Conservation (phyloP, 805 yeast species). For the Sungouiozyma ichnusensis region DNA sequence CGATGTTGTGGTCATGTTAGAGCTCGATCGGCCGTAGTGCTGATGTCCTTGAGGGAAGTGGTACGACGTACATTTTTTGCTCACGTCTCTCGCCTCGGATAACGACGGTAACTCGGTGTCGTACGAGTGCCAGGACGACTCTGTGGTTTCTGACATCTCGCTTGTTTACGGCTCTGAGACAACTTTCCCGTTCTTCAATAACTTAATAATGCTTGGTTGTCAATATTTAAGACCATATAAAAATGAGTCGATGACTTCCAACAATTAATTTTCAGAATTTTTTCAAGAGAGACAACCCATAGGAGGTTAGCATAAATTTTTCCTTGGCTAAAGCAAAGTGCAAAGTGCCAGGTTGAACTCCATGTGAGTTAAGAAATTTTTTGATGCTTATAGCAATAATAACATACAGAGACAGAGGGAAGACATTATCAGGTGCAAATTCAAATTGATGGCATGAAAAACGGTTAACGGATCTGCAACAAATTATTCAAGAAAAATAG, state of each 20-base stretch:
- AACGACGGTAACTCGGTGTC: not conserved
- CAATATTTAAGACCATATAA: too few relatives aligned
- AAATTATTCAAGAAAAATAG: not conserved
- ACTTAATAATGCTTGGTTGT: too few relatives aligned
- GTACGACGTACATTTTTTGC: too few relatives aligned
- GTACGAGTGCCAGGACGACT: not conserved
- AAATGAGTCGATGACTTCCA: too few relatives aligned
- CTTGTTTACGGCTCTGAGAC: too few relatives aligned
- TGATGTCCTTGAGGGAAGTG: constrained; percentile 6
- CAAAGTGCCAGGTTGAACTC: not conserved
- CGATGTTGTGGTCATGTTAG: constrained; percentile 2
- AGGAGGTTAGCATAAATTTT: too few relatives aligned
- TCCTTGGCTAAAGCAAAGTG: too few relatives aligned
- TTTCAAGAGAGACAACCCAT: too few relatives aligned
- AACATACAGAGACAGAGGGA: not conserved
- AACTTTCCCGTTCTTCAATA: too few relatives aligned
- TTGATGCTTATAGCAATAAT: too few relatives aligned
- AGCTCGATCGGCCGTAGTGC: constrained; percentile 3
- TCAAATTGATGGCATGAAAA: not conserved
- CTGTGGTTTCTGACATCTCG: not conserved
- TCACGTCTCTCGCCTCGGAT: not conserved
- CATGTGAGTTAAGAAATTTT: too few relatives aligned
- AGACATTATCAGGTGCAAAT: not conserved
- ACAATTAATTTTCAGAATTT: too few relatives aligned
- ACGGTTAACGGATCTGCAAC: not conserved